Evolutionary conservation across 2,329 filamentous ascomycete genomes (phyloP).

Genomic region (Lasiodiplodia gonubiensis): DNA sequence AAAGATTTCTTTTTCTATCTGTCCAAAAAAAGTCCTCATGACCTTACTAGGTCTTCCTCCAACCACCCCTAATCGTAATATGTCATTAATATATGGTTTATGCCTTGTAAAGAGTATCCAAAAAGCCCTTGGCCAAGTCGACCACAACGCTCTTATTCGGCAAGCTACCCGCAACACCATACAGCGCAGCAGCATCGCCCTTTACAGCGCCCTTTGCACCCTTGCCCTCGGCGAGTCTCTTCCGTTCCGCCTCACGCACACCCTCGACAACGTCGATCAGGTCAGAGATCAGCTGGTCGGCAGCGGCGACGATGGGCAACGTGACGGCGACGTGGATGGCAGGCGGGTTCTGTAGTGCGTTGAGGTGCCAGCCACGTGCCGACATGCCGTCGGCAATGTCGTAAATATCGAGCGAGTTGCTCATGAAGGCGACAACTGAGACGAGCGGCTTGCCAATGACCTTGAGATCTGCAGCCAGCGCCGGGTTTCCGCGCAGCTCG

Average conservation of each 20-base stretch:
- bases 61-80: background rate
- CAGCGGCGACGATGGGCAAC: slow-evolving; percentile 78
- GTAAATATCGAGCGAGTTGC: slow-evolving; percentile 88
- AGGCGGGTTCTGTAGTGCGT: slow-evolving; percentile 87
- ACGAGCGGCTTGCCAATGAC: slow-evolving; percentile 86
- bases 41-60: background rate
- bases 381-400: slow-evolving; percentile 91
- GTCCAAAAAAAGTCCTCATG: background rate
- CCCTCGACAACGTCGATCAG: slow-evolving; percentile 65
- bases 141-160: slow-evolving; percentile 96
- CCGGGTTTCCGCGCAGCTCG: slow-evolving; percentile 72
- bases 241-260: slow-evolving; percentile 81
- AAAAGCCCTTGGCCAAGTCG: slow-evolving; percentile 85
- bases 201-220: slow-evolving; percentile 62
- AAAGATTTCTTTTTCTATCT: background rate
- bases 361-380: slow-evolving; percentile 89
- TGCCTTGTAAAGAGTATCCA: slow-evolving; percentile 91
- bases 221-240: slow-evolving; percentile 72
- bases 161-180: slow-evolving; percentile 91
- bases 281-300: slow-evolving; percentile 79
- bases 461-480: slow-evolving; percentile 73
- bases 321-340: slow-evolving; percentile 96
- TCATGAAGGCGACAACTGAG: slow-evolving; percentile 85
- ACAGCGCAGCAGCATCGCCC: slow-evolving; percentile 85
- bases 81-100: slow-evolving; percentile 46